Base-by-base conservation (phyloP, 2,329 filamentous ascomycete genomes). In the Phialophora verrucosa region DNA sequence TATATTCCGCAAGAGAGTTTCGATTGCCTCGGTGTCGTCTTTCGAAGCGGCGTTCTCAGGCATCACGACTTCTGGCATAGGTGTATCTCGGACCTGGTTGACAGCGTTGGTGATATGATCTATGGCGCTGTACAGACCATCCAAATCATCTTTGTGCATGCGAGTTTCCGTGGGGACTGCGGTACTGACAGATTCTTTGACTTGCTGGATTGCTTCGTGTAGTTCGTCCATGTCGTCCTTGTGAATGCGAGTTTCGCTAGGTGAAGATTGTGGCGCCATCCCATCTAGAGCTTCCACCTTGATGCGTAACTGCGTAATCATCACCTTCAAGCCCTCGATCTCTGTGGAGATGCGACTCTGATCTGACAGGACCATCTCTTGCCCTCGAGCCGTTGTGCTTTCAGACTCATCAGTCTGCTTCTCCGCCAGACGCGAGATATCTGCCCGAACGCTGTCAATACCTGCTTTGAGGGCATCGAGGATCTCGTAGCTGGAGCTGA, bases 1-100 rank as follows among this genome's bases (percentile, higher is more conserved):
- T 35, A 93, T 93, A 76, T 96, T 97, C 50, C 90, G 88, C 12
- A 98, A 84, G 57, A 98, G 88, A 0, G 91, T 96, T 77, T 97
- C 94, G 65, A 98, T 93, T 11, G 92, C 92, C 68, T 94, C 88
- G 0, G 93, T 91, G 72, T 98, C 93, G 71, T 97, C 92, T 75
- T 91, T 91, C 35, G 84, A 88, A 5, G 90, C 88, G 2, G 83
- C 76, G 44, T 88, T 87, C 56, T 85, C 82, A 10, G 71, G 70
- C 59, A 73, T 70, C 11, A 67, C 59, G 12, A 64, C 67, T 54
- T 71, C 71, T n/a, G 64, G 77, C n/a, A 80, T 76, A 71, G 83
- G 73, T 72, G 83, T 55, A 57, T 71, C 65, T 54, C 70, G 66
- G 38, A 86, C 75, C 29, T 80, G 80, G 64, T 83, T 79, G n/a